These are phyloP conservation scores for Hymenoscyphus fructigenus DNA, from an alignment of 2,329 filamentous ascomycete species.

Conservation along the genomic window DNA sequence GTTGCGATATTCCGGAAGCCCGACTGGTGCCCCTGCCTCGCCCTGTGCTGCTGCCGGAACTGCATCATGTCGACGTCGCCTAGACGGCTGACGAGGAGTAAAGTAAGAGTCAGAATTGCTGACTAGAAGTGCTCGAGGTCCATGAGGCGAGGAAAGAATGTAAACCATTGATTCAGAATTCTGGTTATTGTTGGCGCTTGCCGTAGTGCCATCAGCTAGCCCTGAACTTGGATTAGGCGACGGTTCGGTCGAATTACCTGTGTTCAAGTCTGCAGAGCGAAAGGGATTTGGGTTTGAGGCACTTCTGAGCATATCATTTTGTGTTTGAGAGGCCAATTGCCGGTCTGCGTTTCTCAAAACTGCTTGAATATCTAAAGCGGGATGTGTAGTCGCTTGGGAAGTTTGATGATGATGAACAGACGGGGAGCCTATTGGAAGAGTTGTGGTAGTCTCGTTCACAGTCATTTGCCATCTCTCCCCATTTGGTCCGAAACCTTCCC, in stretches of 20 bases:
- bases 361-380: conserved; percentile 30
- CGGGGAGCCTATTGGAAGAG: conserved; percentile 21
- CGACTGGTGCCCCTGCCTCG: conserved; percentile 17
- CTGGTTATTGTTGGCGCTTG: conserved; percentile 20
- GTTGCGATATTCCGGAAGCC: conserved; percentile 31
- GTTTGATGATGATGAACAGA: conserved; percentile 16
- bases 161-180: conserved; percentile 51
- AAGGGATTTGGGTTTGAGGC: conserved; percentile 23
- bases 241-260: conserved; percentile 3
- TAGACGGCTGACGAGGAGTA: conserved; percentile 42
- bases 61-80: conserved; percentile 19
- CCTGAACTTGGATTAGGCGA: conserved; percentile 22
- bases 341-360: conserved; percentile 31
- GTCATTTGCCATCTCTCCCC: conserved; percentile 53
- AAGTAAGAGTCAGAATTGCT: conserved; percentile 54
- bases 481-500: conserved; percentile 50
- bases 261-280: neutral
- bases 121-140: conserved; percentile 57
- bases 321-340: conserved; percentile 20
- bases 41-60: conserved; percentile 10
- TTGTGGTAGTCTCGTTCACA: conserved; percentile 45
- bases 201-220: conserved; percentile 22
- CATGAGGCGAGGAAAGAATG: conserved; percentile 58
- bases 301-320: conserved; percentile 26
- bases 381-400: conserved; percentile 17